phyloP scores from a whole-genome alignment of 2,329 filamentous ascomycete species.

The Verticillium nubilum region DNA sequence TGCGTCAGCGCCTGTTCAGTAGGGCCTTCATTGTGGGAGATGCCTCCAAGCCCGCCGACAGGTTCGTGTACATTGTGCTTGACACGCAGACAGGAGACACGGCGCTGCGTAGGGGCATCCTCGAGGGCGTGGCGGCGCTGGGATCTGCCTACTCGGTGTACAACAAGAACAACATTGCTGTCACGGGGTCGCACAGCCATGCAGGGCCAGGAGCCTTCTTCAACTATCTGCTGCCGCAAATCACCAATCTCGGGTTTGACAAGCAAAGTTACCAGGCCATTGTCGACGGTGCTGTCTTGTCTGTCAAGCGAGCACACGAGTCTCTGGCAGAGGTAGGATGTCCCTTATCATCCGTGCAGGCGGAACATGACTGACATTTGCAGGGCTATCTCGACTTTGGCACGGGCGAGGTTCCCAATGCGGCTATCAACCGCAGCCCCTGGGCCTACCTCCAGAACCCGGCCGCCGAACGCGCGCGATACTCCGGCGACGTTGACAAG shows the following conservation, averaged over 20 bases:
- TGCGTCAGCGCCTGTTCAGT: constrained; percentile 83
- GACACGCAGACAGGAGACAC: constrained; percentile 88
- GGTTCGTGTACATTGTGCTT: constrained; percentile 82
- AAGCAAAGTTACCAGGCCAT: constrained; percentile 85
- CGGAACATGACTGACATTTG: background rate
- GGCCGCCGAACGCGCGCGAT: constrained; percentile 64
- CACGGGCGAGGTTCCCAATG: constrained; percentile 62
- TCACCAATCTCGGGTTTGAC: constrained; percentile 82
- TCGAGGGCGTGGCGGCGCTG: constrained; percentile 64
- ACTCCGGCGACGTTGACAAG: constrained; percentile 49
- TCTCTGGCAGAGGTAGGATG: constrained; percentile 46
- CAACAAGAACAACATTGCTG: constrained; percentile 72
- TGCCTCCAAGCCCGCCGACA: constrained; percentile 57
- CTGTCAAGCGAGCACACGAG: constrained; percentile 76
- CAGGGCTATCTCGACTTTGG: constrained; percentile 66
- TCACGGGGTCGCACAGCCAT: constrained; percentile 92
- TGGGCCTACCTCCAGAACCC: constrained; percentile 88
- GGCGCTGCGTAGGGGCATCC: constrained; percentile 78
- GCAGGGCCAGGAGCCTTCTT: constrained; percentile 88
- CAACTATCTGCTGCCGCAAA: constrained; percentile 89
- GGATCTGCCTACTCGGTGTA: constrained; percentile 72
- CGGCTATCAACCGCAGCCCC: constrained; percentile 84
- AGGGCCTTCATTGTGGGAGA: constrained; percentile 84
- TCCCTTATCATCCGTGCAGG: too few species aligned
- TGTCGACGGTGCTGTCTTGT: constrained; percentile 77